Conservation (phyloP, 2,329 filamentous ascomycete species). For the Torrubiella hemipterigena region DNA sequence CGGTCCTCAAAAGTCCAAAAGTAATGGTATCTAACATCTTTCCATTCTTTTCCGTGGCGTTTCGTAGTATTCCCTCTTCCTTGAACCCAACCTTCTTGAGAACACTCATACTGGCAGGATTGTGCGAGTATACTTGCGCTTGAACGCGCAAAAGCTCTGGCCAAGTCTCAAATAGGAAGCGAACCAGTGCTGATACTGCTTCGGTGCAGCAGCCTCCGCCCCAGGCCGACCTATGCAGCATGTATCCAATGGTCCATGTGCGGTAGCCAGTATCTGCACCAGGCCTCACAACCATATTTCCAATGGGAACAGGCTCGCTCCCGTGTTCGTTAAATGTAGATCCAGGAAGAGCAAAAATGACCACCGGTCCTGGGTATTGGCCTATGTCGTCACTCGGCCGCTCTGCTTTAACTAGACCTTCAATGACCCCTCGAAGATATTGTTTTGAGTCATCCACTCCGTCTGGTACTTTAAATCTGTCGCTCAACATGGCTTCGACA, state of each 20-base stretch:
- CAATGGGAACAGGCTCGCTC: neutral
- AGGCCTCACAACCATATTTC: neutral
- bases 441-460: neutral
- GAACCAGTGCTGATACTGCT: neutral
- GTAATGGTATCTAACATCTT: neutral
- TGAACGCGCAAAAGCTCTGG: neutral
- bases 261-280: neutral
- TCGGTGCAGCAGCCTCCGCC: neutral
- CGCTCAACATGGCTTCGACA: conserved; percentile 1
- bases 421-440: neutral
- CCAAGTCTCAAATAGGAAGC: neutral
- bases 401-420: no score
- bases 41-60: neutral
- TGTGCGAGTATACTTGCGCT: neutral
- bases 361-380: neutral
- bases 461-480: neutral
- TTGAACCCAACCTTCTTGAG: neutral
- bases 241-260: neutral
- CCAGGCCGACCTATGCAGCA: neutral
- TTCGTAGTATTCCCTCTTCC: neutral
- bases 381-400: neutral
- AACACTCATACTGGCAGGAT: neutral
- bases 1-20: no score
- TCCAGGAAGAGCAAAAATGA: neutral
- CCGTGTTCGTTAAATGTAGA: neutral